These are phyloP conservation scores for Auriscalpium orientale DNA, from an alignment of 768 basidiomycete genomes.

Conservation along the genomic window DNA sequence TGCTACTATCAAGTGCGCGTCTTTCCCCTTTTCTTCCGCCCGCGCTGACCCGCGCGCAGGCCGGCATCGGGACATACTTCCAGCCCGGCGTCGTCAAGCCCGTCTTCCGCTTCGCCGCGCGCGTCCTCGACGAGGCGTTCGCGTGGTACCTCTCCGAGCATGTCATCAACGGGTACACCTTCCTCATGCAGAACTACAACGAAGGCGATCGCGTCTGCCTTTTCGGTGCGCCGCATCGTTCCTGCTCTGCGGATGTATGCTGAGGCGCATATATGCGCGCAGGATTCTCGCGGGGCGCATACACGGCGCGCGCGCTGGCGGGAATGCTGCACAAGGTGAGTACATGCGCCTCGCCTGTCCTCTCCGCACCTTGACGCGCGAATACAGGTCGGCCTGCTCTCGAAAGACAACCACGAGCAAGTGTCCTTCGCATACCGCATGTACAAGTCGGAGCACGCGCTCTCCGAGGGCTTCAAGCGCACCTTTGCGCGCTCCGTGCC, in stretches of 20 bases:
- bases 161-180: conserved; percentile 69
- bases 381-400: conserved; percentile 60
- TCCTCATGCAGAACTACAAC: conserved; percentile 74
- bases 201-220: conserved; percentile 67
- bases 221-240: conserved; percentile 40
- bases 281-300: conserved; percentile 78
- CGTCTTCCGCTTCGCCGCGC: conserved; percentile 48
- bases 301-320: conserved; percentile 63
- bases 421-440: conserved; percentile 69
- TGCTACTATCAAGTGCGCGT: conserved; percentile 60
- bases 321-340: conserved; percentile 65
- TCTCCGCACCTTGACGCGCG: background rate
- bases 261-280: background rate
- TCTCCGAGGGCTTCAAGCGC: conserved; percentile 63
- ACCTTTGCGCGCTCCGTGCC: conserved; percentile 61
- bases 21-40: no score
- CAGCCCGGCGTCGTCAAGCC: conserved; percentile 63
- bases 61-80: conserved; percentile 44
- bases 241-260: conserved; percentile 15
- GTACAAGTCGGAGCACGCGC: conserved; percentile 37
- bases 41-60: conserved; percentile 19
- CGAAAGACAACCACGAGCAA: conserved; percentile 60
- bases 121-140: conserved; percentile 56
- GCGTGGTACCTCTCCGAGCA: conserved; percentile 74
- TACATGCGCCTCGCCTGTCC: background rate